Evolutionary conservation across 2,329 filamentous ascomycete species (phyloP).

Genomic region (Fusarium coffeatum): DNA sequence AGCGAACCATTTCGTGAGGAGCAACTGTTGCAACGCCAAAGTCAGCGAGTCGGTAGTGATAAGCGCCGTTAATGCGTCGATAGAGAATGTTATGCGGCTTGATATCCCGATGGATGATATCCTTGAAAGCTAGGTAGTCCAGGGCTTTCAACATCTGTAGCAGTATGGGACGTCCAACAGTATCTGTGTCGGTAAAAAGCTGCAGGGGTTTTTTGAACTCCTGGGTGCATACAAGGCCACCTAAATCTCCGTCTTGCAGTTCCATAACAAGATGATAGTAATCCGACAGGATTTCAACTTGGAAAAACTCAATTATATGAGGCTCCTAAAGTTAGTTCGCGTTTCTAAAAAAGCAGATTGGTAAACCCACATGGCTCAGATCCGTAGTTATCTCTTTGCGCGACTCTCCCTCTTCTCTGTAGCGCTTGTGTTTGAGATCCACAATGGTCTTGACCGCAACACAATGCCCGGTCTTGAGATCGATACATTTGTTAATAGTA

Average conservation of each 20-base stretch:
- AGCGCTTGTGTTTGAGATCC: accelerated
- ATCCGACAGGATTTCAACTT: background rate
- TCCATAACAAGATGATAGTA: background rate
- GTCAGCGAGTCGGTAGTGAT: background rate
- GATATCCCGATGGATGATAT: constrained; percentile 6
- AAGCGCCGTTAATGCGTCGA: background rate
- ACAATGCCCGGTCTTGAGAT: background rate
- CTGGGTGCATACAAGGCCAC: background rate
- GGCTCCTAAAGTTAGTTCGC: background rate
- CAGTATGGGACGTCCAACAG: background rate
- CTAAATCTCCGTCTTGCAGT: background rate
- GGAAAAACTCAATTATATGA: constrained; percentile 4
- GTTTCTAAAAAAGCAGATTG: accelerated
- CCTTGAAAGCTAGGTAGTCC: background rate
- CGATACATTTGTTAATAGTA: background rate
- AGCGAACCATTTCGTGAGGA: background rate
- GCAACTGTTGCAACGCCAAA: background rate
- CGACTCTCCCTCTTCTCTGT: background rate
- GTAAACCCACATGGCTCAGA: background rate
- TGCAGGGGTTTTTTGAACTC: background rate
- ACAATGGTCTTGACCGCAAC: background rate
- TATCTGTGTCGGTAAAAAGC: background rate
- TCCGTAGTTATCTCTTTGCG: background rate
- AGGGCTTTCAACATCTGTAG: constrained; percentile 7
- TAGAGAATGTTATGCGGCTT: constrained; percentile 3